These are phyloP conservation scores for Ceratocystis harringtonii DNA, from an alignment of 2,329 filamentous ascomycete genomes.

Conservation along the genomic window DNA sequence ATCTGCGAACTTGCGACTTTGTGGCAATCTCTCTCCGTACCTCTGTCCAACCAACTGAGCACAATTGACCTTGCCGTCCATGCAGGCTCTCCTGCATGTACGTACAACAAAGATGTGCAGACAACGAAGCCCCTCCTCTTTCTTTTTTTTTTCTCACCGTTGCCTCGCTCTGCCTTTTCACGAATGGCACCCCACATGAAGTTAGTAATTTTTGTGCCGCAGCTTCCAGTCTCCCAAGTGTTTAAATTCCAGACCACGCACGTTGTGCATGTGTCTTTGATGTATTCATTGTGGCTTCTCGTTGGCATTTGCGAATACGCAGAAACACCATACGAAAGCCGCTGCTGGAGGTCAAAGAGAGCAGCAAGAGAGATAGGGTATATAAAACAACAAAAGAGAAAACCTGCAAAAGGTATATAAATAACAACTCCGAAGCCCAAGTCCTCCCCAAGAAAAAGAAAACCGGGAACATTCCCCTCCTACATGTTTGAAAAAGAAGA, in stretches of 20 bases:
- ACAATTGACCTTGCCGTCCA: too few relatives aligned
- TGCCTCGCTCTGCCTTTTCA: too few relatives aligned
- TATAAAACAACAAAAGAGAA: background rate
- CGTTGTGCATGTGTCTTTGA: background rate
- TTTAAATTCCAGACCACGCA: background rate
- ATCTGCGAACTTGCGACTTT: too few relatives aligned
- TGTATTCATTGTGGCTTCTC: background rate
- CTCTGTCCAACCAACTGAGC: too few relatives aligned
- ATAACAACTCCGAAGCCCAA: background rate
- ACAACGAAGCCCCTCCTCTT: too few relatives aligned
- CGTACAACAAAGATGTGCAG: too few relatives aligned
- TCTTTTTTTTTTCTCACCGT: too few relatives aligned
- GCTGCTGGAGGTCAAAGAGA: background rate
- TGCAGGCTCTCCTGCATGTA: too few relatives aligned
- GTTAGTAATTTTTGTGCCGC: background rate
- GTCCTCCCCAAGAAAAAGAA: background rate
- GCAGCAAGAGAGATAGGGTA: background rate
- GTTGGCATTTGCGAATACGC: background rate
- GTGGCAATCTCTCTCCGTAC: too few relatives aligned
- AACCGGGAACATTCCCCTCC: background rate
- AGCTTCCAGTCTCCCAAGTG: background rate
- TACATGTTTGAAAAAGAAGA: background rate
- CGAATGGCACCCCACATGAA: too few relatives aligned
- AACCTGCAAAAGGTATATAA: slow-evolving; percentile 2
- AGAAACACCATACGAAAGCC: background rate